phyloP scores from a whole-genome alignment of 208 protist species.

The Novymonas esmeraldas region DNA sequence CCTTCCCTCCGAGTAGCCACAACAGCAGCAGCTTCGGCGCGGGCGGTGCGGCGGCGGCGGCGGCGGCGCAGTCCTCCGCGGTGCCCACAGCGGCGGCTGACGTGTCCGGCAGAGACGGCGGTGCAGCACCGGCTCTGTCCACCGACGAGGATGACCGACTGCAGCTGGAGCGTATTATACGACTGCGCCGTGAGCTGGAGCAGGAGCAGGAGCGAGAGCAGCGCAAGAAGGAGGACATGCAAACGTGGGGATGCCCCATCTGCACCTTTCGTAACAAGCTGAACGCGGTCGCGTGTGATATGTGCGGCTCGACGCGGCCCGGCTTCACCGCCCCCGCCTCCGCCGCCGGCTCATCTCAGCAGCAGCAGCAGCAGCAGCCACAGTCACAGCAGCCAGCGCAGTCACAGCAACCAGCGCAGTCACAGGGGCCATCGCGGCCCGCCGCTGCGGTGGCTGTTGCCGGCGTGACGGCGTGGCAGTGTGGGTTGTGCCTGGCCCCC shows the following conservation, averaged over 20 bases:
- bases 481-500: constrained; percentile 60
- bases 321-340: constrained; percentile 34
- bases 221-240: constrained; percentile 58
- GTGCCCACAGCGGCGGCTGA: neutral
- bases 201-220: constrained; percentile 74
- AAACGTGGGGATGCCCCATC: constrained; percentile 76
- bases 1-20: neutral
- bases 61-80: too few species aligned
- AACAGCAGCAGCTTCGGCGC: constrained; percentile 1
- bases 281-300: constrained; percentile 47
- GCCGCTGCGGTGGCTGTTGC: constrained; percentile 6
- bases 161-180: constrained; percentile 86
- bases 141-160: constrained; percentile 71
- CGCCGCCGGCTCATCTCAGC: neutral
- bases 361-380: neutral
- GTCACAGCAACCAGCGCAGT: neutral
- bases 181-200: constrained; percentile 80
- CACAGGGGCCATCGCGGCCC: constrained; percentile 6
- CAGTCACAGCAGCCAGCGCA: neutral
- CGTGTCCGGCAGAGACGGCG: neutral
- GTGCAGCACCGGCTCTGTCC: constrained; percentile 5
- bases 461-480: constrained; percentile 65
- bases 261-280: constrained; percentile 85
- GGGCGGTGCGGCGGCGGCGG: constrained; percentile 2
- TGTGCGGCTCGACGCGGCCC: constrained; percentile 62